Base-by-base conservation (phyloP, 2,329 filamentous ascomycete species). In the Claviceps arundinis region DNA sequence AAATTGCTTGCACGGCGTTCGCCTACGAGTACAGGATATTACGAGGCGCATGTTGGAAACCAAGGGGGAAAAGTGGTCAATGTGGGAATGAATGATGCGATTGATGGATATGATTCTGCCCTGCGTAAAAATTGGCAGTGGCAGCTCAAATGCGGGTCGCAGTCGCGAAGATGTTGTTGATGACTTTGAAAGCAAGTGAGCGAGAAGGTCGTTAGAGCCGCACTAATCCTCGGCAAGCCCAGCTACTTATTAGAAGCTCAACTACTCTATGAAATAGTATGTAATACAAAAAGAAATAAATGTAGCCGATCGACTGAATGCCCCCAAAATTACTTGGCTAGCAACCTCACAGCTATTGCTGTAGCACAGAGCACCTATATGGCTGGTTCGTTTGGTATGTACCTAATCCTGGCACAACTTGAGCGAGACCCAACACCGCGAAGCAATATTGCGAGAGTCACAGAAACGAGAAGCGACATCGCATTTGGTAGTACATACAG, bases 1-100 rank as follows among this genome's bases (percentile, higher is more conserved):
- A 67, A 78, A 71, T 8, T 44, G 14, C 38, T 50, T 54, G 30
- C 47, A 48, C 22, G 38, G 24, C 16, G 34, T 47, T 49, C 38
- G 30, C 37, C 11, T 54, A 48, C 59, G 53, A 57, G 56, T 59
- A 53, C 59, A 59, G 52, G 55, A 59, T 61, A 61, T 63, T 58
- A 60, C 52, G 60, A 60, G 61, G 64, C 63, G 64, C 58, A 59
- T 58, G 59, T 62, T 30, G 48, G 45, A 49, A 47, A 16, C 4
- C 9, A 37, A 37, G 24, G 40, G 11, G 42, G n/a, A 43, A 57
- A 13, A 58, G 57, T 59, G 57, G 60, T 42, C 60, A 56, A 56
- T 52, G 56, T 54, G 58, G 56, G 60, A 58, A 34, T 34, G 30
- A 34, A 34, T 34, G 30, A 34, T 34, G 30, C 30, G 9, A 34